Evolutionary conservation across 2,329 filamentous ascomycete species (phyloP).

Genomic region (Cytospora paraplurivora): DNA sequence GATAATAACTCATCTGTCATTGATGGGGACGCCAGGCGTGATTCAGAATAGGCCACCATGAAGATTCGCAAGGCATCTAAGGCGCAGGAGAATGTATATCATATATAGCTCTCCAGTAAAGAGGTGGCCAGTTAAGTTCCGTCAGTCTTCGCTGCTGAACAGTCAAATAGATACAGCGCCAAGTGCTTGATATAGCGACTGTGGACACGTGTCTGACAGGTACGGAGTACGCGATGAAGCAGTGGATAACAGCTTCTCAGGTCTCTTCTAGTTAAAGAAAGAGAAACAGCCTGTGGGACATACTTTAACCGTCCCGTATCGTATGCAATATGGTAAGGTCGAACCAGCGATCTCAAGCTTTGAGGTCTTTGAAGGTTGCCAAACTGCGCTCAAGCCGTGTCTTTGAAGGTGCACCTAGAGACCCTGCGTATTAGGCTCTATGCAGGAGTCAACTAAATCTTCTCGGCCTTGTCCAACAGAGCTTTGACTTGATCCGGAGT

Average conservation of each 20-base stretch:
- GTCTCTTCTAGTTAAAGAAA: conserved; percentile 42
- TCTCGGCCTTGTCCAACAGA: conserved; percentile 66
- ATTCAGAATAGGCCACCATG: conserved; percentile 61
- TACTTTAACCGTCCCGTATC: conserved; percentile 24
- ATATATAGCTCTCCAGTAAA: conserved; percentile 58
- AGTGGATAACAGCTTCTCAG: conserved; percentile 50
- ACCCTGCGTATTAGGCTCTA: background rate
- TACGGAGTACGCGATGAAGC: conserved; percentile 48
- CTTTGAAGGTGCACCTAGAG: background rate
- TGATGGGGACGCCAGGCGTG: conserved; percentile 58
- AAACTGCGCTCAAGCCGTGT: background rate
- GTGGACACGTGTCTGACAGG: conserved; percentile 59
- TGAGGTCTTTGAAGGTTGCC: background rate
- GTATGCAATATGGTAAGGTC: too few species aligned
- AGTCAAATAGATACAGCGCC: conserved; percentile 46
- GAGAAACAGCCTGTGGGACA: conserved; percentile 46
- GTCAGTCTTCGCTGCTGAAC: too few species aligned
- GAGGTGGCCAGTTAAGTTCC: conserved; percentile 48
- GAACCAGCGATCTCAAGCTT: background rate
- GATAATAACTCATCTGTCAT: conserved; percentile 65
- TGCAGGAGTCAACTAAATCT: conserved; percentile 25
- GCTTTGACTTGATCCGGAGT: conserved; percentile 65
- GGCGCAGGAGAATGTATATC: conserved; percentile 66
- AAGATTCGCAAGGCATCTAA: conserved; percentile 59
- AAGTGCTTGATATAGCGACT: conserved; percentile 65